phyloP scores from a whole-genome alignment of 2,329 filamentous ascomycete genomes.

The Westerdykella sp. region DNA sequence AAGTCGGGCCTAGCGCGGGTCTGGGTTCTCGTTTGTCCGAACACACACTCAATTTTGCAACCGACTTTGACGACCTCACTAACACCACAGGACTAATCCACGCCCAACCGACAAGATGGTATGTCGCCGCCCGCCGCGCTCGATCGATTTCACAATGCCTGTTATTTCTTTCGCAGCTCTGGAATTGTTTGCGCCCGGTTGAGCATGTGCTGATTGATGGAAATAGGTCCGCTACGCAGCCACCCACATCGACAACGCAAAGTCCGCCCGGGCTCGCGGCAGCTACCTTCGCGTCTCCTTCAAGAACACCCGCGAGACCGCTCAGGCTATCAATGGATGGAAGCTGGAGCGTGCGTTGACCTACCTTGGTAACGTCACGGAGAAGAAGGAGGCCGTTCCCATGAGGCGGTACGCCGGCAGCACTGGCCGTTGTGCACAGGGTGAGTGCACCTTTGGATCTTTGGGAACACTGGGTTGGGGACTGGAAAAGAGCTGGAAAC shows the following conservation, averaged over 20 bases:
- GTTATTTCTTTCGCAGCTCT: not conserved
- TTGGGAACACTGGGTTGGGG: not conserved
- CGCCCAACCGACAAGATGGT: conserved; percentile 40
- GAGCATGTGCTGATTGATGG: conserved; percentile 57
- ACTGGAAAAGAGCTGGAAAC: not conserved
- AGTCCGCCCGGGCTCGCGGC: conserved; percentile 93
- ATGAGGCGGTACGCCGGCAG: conserved; percentile 96
- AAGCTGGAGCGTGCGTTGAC: conserved; percentile 90
- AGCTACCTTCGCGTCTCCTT: conserved; percentile 98
- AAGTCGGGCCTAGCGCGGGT: conserved; percentile 3
- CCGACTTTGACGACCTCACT: conserved; percentile 21
- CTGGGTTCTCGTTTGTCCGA: conserved; percentile 17
- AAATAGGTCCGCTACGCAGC: conserved; percentile 36
- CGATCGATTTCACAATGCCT: not conserved
- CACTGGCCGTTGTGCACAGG: conserved; percentile 95
- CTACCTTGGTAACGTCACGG: conserved; percentile 97
- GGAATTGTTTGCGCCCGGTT: not conserved
- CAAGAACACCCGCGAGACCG: conserved; percentile 99
- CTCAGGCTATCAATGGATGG: conserved; percentile 99
- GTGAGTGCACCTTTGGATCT: conserved; percentile 55
- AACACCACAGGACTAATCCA: conserved; percentile 31
- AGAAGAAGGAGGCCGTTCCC: conserved; percentile 94
- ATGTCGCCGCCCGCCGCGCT: conserved; percentile 29
- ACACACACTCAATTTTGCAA: conserved; percentile 24
- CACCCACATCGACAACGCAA: conserved; percentile 34